These are phyloP conservation scores for Primulina tabacum DNA, from an alignment of 257 asterid genomes.

Conservation along the genomic window DNA sequence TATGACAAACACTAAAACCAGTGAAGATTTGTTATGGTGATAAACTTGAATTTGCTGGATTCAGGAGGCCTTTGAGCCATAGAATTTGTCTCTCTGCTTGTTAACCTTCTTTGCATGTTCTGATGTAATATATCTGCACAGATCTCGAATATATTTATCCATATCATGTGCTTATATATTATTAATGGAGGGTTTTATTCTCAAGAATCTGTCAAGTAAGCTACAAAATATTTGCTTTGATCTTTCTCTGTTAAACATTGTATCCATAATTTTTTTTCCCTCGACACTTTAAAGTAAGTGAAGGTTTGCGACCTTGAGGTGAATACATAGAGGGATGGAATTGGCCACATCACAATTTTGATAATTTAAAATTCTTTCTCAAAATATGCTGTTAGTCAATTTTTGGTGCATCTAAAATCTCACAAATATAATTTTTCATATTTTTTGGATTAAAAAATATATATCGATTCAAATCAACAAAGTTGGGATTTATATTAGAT, in stretches of 20 bases:
- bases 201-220: conserved; percentile 12
- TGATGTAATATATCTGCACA: conserved; percentile 26
- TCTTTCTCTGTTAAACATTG: neutral
- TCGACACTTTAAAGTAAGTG: neutral
- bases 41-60: conserved; percentile 25
- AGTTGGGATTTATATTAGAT: no score
- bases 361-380: no score
- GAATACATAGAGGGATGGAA: no score
- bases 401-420: no score
- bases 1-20: conserved; percentile 26
- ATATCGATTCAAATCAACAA: no score
- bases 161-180: conserved; percentile 27
- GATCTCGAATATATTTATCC: conserved; percentile 19
- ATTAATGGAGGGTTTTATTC: conserved; percentile 14
- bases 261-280: neutral
- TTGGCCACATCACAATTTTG: no score
- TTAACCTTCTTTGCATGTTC: conserved; percentile 19
- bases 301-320: no score
- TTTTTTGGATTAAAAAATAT: no score
- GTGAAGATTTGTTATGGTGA: conserved; percentile 26
- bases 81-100: conserved; percentile 23
- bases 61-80: conserved; percentile 23
- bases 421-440: no score
- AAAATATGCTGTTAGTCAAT: no score
- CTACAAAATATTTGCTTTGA: neutral